Conservation (phyloP, 1,139 yeast genomes). For the Diutina sp. region DNA sequence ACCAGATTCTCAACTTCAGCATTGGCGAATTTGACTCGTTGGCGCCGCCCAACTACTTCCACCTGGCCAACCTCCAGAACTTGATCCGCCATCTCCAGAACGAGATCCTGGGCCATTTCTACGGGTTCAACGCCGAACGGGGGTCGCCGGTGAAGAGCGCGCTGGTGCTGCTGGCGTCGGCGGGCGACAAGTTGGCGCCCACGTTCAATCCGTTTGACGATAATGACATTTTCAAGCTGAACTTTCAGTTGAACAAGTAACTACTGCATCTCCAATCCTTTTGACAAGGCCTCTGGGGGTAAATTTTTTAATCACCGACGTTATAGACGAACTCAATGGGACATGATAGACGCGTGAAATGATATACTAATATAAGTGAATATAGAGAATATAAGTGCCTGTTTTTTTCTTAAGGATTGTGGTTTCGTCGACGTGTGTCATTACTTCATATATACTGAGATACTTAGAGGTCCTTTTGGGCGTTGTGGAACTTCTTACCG, state of each 20-base stretch:
- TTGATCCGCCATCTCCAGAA: conserved; percentile 19
- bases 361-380: not conserved
- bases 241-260: conserved; percentile 1
- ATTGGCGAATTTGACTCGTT: conserved; percentile 24
- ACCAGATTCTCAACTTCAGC: conserved; percentile 28
- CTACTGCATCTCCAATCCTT: not conserved
- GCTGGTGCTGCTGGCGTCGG: not conserved
- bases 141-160: conserved; percentile 2
- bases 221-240: not conserved
- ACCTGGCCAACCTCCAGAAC: conserved; percentile 26
- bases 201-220: conserved; percentile 7
- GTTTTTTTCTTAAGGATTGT: too few species aligned
- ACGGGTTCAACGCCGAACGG: conserved; percentile 21
- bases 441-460: not conserved
- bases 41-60: conserved; percentile 28
- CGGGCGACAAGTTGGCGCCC: conserved; percentile 4
- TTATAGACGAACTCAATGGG: not conserved
- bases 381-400: not conserved
- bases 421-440: not conserved
- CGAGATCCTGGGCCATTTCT: conserved; percentile 27
- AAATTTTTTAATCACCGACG: not conserved
- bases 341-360: not conserved
- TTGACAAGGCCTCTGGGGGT: not conserved
- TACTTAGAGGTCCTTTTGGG: not conserved
- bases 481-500: conserved; percentile 59